Base-by-base conservation (phyloP, 2,329 filamentous ascomycete genomes). In the Stagonosporopsis vannaccii region DNA sequence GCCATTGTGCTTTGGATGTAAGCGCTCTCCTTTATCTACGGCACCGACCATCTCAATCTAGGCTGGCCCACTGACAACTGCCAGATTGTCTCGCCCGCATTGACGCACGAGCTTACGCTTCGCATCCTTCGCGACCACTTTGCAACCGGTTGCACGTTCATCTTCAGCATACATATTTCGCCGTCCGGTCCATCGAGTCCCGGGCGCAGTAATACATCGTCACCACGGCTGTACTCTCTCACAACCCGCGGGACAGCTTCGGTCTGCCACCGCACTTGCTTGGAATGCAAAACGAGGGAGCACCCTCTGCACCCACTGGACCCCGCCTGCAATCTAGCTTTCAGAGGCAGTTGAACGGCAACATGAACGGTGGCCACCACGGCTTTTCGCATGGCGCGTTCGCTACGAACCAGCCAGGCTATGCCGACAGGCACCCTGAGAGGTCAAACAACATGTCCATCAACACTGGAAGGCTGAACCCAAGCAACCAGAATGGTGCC, bases 351-450 rank as follows among this genome's bases (percentile, higher is more conserved):
- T 63, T 69, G 51, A 68, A 80, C 73, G 80, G 80, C 63, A 46
- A 51, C 36, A 91, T 83, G 67, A 81, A 80, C 73, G 80, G 80
- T 61, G 84, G 91, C 73, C 90, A 93, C 68, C 95, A 91, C 43
- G 92, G 92, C 63, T 96, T 97, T 79, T 96, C 93, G 44, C 92
- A 97, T 75, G 92, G 91, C 63, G 92, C 93, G 56, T 97, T 96
- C 79, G 88, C 88, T 72, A 94, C 91, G 54, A 96, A 97, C 79
- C 85, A 87, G 67, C 80, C 83, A 55, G 90, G 91, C 59, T 97
- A 96, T 73, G 89, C 88, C 63, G 92, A 97, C 75, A 87, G 93
- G 71, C 92, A 96, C 78, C 87, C 90, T 65, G 90, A 93, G 70
- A 86, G 92, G 67, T 85, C 84, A 46, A 96, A 96, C 79, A 90